phyloP scores from a whole-genome alignment of 768 basidiomycete genomes.

The Podaxis rugospora region DNA sequence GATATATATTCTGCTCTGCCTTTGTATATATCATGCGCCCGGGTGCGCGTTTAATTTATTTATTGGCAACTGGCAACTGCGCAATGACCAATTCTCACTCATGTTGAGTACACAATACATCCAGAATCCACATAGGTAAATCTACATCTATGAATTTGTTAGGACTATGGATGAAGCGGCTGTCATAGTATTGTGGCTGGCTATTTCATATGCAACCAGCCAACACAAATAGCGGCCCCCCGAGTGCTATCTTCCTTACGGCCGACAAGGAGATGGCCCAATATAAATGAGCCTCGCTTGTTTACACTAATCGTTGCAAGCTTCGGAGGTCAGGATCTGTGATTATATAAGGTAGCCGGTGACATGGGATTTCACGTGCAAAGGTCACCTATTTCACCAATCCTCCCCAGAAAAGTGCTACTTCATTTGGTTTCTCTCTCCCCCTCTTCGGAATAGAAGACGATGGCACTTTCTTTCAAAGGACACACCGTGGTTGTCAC shows the following conservation, averaged over 20 bases:
- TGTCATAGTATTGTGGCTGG: too few relatives aligned
- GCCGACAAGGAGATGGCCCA: too few relatives aligned
- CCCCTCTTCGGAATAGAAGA: conserved; percentile 8
- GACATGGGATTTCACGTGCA: background rate
- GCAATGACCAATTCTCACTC: background rate
- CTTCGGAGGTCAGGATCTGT: background rate
- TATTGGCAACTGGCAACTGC: conserved; percentile 9
- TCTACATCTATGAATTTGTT: background rate
- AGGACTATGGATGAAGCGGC: too few relatives aligned
- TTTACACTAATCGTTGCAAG: too few relatives aligned
- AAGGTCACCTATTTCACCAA: background rate
- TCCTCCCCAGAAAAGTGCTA: background rate
- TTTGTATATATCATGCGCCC: conserved; percentile 33
- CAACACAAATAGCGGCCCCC: too few relatives aligned
- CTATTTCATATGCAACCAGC: too few relatives aligned
- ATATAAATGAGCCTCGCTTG: too few relatives aligned
- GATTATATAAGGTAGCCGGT: background rate
- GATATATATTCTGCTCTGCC: conserved; percentile 23
- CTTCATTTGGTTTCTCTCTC: background rate
- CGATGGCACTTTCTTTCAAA: conserved; percentile 70
- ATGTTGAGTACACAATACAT: background rate
- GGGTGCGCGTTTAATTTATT: conserved; percentile 28
- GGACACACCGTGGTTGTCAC: conserved; percentile 92
- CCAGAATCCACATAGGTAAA: background rate
- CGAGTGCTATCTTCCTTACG: too few relatives aligned